These are phyloP conservation scores for Tylopilus sp. DNA, from an alignment of 768 basidiomycete genomes.

Conservation along the genomic window DNA sequence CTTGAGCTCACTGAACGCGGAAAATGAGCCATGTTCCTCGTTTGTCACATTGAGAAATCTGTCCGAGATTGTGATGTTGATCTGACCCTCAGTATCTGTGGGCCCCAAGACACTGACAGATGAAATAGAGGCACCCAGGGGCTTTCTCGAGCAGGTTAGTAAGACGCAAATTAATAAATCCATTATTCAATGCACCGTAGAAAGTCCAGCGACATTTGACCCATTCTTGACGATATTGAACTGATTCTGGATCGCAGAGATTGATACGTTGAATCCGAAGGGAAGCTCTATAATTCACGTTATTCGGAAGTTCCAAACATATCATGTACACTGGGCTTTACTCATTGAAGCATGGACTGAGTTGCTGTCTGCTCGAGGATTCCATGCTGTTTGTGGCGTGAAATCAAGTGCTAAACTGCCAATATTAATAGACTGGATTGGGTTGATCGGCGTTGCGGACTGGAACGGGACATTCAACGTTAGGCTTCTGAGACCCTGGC, in stretches of 20 bases:
- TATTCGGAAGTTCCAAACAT: background rate
- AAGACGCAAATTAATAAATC: background rate
- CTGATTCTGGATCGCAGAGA: conserved; percentile 60
- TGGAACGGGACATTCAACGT: conserved; percentile 62
- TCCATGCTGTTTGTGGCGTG: conserved; percentile 51
- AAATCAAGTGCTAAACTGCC: conserved; percentile 58
- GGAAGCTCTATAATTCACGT: conserved; percentile 49
- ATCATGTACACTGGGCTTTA: conserved; percentile 27
- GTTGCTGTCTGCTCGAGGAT: conserved; percentile 53
- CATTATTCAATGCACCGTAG: conserved; percentile 41
- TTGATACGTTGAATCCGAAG: conserved; percentile 61
- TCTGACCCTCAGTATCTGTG: conserved; percentile 56
- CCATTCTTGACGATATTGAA: conserved; percentile 60
- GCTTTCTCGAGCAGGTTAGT: conserved; percentile 36
- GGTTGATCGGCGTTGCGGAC: conserved; percentile 47
- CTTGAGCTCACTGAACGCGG: conserved; percentile 51
- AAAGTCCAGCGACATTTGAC: conserved; percentile 51
- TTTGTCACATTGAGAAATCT: conserved; percentile 50
- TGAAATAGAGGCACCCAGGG: conserved; percentile 61
- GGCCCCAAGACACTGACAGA: conserved; percentile 49
- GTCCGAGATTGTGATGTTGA: conserved; percentile 59
- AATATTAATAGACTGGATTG: conserved; percentile 63
- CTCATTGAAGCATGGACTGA: conserved; percentile 58
- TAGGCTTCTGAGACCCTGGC: conserved; percentile 53
- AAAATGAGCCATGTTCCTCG: conserved; percentile 47